These are phyloP conservation scores for Talinum fruticosum DNA, from an alignment of 148 eudicot genomes.

Conservation along the genomic window DNA sequence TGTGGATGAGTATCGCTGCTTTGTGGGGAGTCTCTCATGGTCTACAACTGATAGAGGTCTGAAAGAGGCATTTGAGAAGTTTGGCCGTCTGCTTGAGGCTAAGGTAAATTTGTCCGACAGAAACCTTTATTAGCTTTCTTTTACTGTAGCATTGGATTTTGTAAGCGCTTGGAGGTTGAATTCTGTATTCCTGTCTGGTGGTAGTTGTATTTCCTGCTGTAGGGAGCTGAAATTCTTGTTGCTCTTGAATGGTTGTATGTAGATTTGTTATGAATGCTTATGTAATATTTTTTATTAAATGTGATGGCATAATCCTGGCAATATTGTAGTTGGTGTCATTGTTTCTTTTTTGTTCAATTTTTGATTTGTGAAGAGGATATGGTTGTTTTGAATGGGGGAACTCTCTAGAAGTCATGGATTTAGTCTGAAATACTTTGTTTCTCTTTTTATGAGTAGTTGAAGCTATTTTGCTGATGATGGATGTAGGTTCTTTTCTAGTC, in stretches of 20 bases:
- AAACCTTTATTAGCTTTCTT: not conserved
- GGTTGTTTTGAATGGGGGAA: too few species aligned
- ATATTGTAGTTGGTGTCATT: too few species aligned
- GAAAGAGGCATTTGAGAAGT: slow-evolving; percentile 83
- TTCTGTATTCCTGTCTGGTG: not conserved
- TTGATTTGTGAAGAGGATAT: too few species aligned
- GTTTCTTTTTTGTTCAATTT: too few species aligned
- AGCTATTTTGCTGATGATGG: too few species aligned
- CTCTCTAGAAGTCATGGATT: not conserved
- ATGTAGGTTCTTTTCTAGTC: not conserved
- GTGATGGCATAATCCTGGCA: too few species aligned
- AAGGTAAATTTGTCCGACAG: slow-evolving; percentile 43
- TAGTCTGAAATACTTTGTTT: not conserved
- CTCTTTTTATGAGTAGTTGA: not conserved
- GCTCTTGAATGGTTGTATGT: too few species aligned
- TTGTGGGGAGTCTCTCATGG: slow-evolving; percentile 90
- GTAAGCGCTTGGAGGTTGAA: too few species aligned
- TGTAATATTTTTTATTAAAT: too few species aligned
- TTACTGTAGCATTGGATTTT: not conserved
- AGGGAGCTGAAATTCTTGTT: not conserved
- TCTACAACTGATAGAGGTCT: slow-evolving; percentile 81
- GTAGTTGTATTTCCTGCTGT: not conserved
- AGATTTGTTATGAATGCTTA: too few species aligned
- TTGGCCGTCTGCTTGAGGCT: slow-evolving; percentile 81
- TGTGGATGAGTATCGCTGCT: slow-evolving; percentile 75